A percentile compares a stretch with the other conserved stretches of the same genome.
Conservation (phyloP, 306 rosid genomes). For the Elaeagnus macrophylla region DNA sequence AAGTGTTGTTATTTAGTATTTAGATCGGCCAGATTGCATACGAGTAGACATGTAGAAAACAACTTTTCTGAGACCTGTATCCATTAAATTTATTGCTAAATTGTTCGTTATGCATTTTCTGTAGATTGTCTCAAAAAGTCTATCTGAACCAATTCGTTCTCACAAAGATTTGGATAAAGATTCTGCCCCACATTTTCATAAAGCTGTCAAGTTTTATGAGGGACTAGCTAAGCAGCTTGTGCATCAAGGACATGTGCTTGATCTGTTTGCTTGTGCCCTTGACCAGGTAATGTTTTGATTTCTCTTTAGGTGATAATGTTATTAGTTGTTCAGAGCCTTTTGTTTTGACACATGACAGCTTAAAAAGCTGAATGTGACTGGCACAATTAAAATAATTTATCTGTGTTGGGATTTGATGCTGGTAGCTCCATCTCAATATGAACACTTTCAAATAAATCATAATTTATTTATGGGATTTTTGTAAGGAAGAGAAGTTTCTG, state of each 20-base stretch:
- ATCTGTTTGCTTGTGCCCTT: slow-evolving; percentile 93
- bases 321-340: not conserved
- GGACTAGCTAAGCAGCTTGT: slow-evolving; percentile 94
- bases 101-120: slow-evolving; percentile 19
- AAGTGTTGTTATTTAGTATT: not conserved
- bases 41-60: no score
- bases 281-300: slow-evolving; percentile 59
- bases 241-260: slow-evolving; percentile 94
- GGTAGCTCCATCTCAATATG: no score
- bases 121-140: slow-evolving; percentile 83
- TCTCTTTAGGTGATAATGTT: slow-evolving; percentile 10
- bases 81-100: slow-evolving; percentile 18
- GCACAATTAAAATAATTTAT: no score
- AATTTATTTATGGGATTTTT: no score
- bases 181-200: slow-evolving; percentile 78
- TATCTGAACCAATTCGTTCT: slow-evolving; percentile 93
- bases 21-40: no score
- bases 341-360: no score
- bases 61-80: slow-evolving; percentile 4
- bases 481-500: no score
- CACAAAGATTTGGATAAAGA: slow-evolving; percentile 99
- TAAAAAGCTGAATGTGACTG: no score
- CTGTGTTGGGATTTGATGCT: no score
- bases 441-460: no score
- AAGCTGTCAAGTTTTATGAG: slow-evolving; percentile 82